These are phyloP conservation scores for Aspergillus floridensis DNA, from an alignment of 2,329 filamentous ascomycete genomes.

Conservation along the genomic window DNA sequence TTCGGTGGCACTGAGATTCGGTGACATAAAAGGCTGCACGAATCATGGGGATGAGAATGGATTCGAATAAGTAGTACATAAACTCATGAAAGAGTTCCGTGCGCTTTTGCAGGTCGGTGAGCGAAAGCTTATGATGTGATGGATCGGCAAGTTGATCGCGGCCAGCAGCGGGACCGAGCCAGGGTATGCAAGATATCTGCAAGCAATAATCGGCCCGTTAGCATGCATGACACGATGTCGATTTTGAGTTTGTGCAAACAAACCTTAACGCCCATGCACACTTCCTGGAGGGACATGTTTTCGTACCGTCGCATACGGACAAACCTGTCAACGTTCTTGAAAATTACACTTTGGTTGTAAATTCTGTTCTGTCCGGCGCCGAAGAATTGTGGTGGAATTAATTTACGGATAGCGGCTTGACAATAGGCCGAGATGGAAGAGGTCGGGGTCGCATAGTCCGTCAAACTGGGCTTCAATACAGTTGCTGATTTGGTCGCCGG, in stretches of 20 bases:
- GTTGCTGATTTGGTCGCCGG: slow-evolving; percentile 8
- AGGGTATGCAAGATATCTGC: slow-evolving; percentile 67
- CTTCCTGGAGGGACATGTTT: slow-evolving; percentile 72
- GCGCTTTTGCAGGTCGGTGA: slow-evolving; percentile 72
- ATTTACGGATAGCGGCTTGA: slow-evolving; percentile 66
- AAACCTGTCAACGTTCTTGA: slow-evolving; percentile 73
- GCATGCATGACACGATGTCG: neutral
- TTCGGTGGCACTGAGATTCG: slow-evolving; percentile 76
- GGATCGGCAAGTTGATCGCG: slow-evolving; percentile 10
- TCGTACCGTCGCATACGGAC: slow-evolving; percentile 77
- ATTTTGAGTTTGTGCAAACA: slow-evolving; percentile 1
- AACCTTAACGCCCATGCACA: slow-evolving; percentile 74
- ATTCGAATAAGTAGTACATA: slow-evolving; percentile 91
- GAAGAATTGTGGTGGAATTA: slow-evolving; percentile 76
- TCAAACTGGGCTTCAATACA: slow-evolving; percentile 47
- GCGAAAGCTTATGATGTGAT: slow-evolving; percentile 56
- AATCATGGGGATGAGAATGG: slow-evolving; percentile 80
- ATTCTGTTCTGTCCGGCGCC: slow-evolving; percentile 54
- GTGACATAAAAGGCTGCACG: slow-evolving; percentile 91
- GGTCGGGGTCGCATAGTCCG: slow-evolving; percentile 65
- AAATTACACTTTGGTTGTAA: slow-evolving; percentile 62
- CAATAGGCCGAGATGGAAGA: slow-evolving; percentile 82
- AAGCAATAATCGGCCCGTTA: neutral
- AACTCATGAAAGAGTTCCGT: slow-evolving; percentile 78
- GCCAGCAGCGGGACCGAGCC: slow-evolving; percentile 63